phyloP scores from a whole-genome alignment of 169 alveolate species.

The Eimeria falciformis region DNA sequence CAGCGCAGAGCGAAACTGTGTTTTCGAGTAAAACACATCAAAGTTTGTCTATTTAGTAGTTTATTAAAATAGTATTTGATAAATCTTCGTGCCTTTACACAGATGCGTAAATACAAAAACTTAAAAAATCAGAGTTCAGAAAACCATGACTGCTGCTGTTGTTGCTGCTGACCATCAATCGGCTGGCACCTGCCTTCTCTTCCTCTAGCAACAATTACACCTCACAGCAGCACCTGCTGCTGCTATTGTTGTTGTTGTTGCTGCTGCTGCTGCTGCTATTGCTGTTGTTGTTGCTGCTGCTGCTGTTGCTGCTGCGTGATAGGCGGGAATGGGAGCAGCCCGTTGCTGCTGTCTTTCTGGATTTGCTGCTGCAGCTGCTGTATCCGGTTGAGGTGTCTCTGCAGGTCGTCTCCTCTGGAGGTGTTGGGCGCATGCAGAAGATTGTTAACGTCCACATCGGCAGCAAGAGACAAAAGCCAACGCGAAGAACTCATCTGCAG shows the following conservation, averaged over 20 bases:
- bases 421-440: background rate
- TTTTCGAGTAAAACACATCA: no score
- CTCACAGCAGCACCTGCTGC: background rate
- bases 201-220: background rate
- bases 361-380: background rate
- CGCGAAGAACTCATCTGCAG: conserved; percentile 1
- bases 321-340: background rate
- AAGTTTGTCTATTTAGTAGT: background rate
- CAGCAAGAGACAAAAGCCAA: conserved; percentile 11
- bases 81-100: background rate
- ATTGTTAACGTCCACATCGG: background rate
- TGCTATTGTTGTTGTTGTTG: background rate
- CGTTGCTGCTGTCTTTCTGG: background rate
- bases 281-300: background rate
- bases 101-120: background rate
- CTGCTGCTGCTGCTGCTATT: background rate
- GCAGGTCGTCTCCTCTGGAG: background rate
- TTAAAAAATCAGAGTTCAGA: no score
- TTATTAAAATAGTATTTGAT: no score
- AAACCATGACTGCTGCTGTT: background rate
- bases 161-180: background rate
- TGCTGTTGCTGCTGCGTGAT: background rate
- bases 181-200: background rate
- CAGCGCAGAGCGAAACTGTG: no score
- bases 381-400: background rate